These are phyloP conservation scores for Leptographium wingfieldii DNA, from an alignment of 2,329 filamentous ascomycete species.

Conservation along the genomic window DNA sequence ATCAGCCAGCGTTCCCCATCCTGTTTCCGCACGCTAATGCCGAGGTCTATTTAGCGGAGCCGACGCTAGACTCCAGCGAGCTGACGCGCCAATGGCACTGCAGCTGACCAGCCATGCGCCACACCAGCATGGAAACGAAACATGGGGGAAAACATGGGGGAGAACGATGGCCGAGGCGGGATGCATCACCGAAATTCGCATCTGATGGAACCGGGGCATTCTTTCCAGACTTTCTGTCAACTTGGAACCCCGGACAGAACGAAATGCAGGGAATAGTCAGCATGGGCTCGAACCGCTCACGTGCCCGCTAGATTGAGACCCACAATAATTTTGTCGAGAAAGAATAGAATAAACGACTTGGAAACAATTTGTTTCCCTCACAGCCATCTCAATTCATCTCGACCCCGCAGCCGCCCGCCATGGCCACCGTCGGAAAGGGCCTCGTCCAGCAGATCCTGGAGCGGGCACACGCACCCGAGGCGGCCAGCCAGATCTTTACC, in stretches of 20 bases:
- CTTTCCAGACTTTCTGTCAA: no score
- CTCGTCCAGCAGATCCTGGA: slow-evolving; percentile 46
- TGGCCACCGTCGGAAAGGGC: slow-evolving; percentile 23
- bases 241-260: no score
- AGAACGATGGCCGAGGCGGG: no score
- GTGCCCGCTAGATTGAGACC: not conserved
- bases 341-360: not conserved
- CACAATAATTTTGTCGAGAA: not conserved
- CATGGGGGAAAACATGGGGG: no score
- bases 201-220: no score
- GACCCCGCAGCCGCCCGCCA: not conserved
- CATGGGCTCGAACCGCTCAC: no score
- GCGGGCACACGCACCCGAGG: slow-evolving; percentile 67
- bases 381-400: not conserved
- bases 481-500: slow-evolving; percentile 57
- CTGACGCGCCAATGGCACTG: not conserved
- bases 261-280: no score
- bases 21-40: slow-evolving; percentile 4
- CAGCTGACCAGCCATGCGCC: not conserved
- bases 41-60: slow-evolving; percentile 7
- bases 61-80: not conserved
- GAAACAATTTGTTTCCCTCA: not conserved
- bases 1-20: not conserved
- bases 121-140: no score
- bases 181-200: no score